A percentile compares a stretch with the other conserved stretches of the same genome.
These are phyloP conservation scores for Penicillium digitatum DNA, from an alignment of 2,329 filamentous ascomycete species.

Conservation along the genomic window DNA sequence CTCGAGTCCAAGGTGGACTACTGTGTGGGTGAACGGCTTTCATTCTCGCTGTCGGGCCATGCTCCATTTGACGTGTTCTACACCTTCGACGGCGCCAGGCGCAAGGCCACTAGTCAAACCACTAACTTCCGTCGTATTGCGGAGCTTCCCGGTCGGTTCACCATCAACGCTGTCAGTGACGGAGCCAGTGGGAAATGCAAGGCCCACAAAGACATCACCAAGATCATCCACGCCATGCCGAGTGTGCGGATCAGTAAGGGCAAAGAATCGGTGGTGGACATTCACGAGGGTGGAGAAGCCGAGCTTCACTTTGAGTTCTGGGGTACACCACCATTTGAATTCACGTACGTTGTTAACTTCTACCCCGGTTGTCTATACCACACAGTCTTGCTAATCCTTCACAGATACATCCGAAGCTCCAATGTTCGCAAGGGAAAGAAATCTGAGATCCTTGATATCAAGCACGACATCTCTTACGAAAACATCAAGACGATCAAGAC, in stretches of 20 bases:
- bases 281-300: conserved; percentile 92
- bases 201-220: conserved; percentile 70
- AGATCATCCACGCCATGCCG: conserved; percentile 85
- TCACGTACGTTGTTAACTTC: conserved; percentile 55
- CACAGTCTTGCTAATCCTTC: conserved; percentile 12
- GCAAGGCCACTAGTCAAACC: conserved; percentile 67
- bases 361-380: neutral
- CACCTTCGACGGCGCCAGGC: conserved; percentile 72
- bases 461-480: conserved; percentile 79
- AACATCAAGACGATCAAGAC: conserved; percentile 76
- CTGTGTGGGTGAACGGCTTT: conserved; percentile 91
- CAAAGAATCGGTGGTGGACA: conserved; percentile 75
- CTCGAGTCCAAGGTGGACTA: conserved; percentile 81
- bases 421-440: conserved; percentile 77
- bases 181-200: conserved; percentile 78
- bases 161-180: conserved; percentile 81
- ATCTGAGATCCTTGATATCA: conserved; percentile 79
- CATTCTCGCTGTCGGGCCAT: conserved; percentile 84
- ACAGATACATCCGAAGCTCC: conserved; percentile 76
- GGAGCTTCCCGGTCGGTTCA: conserved; percentile 83
- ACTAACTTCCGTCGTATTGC: conserved; percentile 91
- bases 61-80: conserved; percentile 93
- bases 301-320: conserved; percentile 94
- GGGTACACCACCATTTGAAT: conserved; percentile 94
- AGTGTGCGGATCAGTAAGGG: conserved; percentile 88